Evolutionary conservation across 352 stramenopile genomes (phyloP).

Genomic region (Phytophthora agathidicida): DNA sequence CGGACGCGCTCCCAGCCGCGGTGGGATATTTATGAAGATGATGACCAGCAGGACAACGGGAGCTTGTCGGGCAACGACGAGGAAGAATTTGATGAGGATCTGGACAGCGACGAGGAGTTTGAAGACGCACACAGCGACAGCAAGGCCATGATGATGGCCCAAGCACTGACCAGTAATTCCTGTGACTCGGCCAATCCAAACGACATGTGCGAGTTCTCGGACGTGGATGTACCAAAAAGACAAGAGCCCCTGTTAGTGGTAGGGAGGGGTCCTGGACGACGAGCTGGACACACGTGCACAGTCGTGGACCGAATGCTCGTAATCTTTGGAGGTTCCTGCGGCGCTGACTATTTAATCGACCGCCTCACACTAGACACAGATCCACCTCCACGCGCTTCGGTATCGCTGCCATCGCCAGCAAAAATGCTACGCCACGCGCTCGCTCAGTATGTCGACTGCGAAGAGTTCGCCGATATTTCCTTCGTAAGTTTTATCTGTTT

Average conservation of each 20-base stretch:
- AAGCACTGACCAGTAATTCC: slow-evolving; percentile 26
- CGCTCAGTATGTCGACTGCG: slow-evolving; percentile 90
- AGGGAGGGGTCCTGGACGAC: slow-evolving; percentile 84
- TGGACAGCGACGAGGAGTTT: slow-evolving; percentile 35
- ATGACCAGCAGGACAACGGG: slow-evolving; percentile 42
- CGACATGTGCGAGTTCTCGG: slow-evolving; percentile 51
- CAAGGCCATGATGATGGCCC: slow-evolving; percentile 35
- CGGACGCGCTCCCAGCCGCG: slow-evolving; percentile 19
- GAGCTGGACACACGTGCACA: slow-evolving; percentile 95
- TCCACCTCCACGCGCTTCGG: slow-evolving; percentile 77
- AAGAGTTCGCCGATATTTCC: slow-evolving; percentile 95
- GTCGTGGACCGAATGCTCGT: slow-evolving; percentile 94
- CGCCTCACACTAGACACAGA: slow-evolving; percentile 96
- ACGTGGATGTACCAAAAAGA: slow-evolving; percentile 29
- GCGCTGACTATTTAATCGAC: slow-evolving; percentile 94
- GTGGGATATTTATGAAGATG: slow-evolving; percentile 53
- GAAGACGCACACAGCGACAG: slow-evolving; percentile 48
- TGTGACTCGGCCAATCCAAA: slow-evolving; percentile 66
- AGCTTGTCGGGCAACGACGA: slow-evolving; percentile 28
- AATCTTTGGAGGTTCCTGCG: slow-evolving; percentile 93
- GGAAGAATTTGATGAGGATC: slow-evolving; percentile 27
- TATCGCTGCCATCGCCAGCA: slow-evolving; percentile 80
- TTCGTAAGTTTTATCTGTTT: slow-evolving; percentile 72
- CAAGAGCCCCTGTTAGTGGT: slow-evolving; percentile 84
- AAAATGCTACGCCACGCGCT: slow-evolving; percentile 79